Percentiles rank a stretch among this genome's conserved stretches.
Conservation (phyloP, 371 early-diverging fungal species). For the Gilbertella persicaria region DNA sequence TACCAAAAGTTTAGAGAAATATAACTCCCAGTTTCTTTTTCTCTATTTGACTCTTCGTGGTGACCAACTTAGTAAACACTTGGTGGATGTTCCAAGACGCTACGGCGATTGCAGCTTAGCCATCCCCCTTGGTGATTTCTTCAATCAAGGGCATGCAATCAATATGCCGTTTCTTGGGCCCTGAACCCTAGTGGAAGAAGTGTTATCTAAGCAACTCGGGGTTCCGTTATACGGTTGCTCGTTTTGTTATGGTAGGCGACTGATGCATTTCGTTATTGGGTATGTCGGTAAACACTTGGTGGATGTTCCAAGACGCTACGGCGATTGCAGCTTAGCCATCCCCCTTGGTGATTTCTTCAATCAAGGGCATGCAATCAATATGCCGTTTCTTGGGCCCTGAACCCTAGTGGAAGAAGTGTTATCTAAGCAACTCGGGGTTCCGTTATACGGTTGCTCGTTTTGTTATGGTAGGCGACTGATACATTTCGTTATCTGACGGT, state of each 20-base stretch:
- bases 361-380: slow-evolving; percentile 9
- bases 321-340: slow-evolving; percentile 3
- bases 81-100: slow-evolving; percentile 5
- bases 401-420: slow-evolving; percentile 9
- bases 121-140: slow-evolving; percentile 6
- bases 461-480: slow-evolving; percentile 6
- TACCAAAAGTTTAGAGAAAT: too few species aligned
- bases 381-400: slow-evolving; percentile 6
- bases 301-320: slow-evolving; percentile 6
- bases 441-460: background rate
- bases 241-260: slow-evolving; percentile 6
- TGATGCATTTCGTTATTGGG: slow-evolving; percentile 7
- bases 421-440: slow-evolving; percentile 2
- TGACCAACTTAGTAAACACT: slow-evolving; percentile 2
- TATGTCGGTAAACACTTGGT: slow-evolving; percentile 3
- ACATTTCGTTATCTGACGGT: slow-evolving; percentile 9
- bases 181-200: slow-evolving; percentile 10
- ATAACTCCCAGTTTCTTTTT: too few species aligned
- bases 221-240: background rate
- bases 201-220: slow-evolving; percentile 3
- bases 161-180: slow-evolving; percentile 8
- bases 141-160: slow-evolving; percentile 7
- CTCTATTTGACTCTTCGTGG: too few species aligned
- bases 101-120: slow-evolving; percentile 6
- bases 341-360: slow-evolving; percentile 8